Conservation (phyloP, 495 filamentous ascomycete species). For the Penicillium silybi region DNA sequence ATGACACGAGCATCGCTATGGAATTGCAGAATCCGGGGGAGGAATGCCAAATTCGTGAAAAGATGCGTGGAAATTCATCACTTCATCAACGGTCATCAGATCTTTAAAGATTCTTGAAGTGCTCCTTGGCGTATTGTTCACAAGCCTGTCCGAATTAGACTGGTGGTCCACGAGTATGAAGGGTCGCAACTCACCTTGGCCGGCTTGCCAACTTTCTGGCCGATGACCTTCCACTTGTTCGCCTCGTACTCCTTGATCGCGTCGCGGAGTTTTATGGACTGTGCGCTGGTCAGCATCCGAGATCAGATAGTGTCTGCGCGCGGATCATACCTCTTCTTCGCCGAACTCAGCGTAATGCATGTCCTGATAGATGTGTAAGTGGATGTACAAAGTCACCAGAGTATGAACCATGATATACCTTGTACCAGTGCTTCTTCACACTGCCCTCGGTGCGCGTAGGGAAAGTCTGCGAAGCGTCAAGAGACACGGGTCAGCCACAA, state of each 20-base stretch:
- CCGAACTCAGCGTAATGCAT: conserved; percentile 99
- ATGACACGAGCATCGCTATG: conserved; percentile 28
- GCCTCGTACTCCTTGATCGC: conserved; percentile 98
- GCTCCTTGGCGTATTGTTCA: conserved; percentile 97
- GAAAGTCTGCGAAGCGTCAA: conserved; percentile 64
- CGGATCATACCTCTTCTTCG: conserved; percentile 80
- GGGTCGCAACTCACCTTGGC: conserved; percentile 66
- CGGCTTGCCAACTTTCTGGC: conserved; percentile 93
- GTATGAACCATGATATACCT: conserved; percentile 49
- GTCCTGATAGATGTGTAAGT: conserved; percentile 50
- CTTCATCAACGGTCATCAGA: conserved; percentile 33
- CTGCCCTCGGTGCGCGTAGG: conserved; percentile 91
- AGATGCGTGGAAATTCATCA: conserved; percentile 33
- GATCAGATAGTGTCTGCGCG: neutral
- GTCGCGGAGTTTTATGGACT: conserved; percentile 80
- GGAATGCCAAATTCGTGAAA: conserved; percentile 34
- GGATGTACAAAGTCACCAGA: neutral
- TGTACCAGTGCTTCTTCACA: conserved; percentile 99
- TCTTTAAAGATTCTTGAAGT: conserved; percentile 63
- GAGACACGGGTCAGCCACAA: conserved; percentile 12
- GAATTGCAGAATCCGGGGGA: conserved; percentile 31
- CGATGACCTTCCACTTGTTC: conserved; percentile 97
- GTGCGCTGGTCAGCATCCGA: conserved; percentile 28
- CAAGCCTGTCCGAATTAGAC: conserved; percentile 61
- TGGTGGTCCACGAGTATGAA: conserved; percentile 8